Evolutionary conservation across 371 early-diverging fungal species (phyloP).

Genomic region (Paramicrosporidium saccamoebae): DNA sequence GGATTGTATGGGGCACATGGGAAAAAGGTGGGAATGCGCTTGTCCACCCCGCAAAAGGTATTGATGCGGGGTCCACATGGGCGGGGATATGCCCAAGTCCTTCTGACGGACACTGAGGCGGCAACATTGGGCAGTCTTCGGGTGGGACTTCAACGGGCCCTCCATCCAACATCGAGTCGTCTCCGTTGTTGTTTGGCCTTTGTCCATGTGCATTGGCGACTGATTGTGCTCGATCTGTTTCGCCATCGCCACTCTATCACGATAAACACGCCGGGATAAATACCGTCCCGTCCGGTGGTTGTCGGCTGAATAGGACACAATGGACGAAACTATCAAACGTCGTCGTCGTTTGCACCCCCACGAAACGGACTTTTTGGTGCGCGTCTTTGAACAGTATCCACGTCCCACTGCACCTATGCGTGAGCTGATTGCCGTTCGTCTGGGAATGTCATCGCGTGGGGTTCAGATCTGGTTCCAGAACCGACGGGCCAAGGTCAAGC

Average conservation of each 20-base stretch:
- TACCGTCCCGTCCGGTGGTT: too few species aligned
- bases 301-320: too few species aligned
- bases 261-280: too few species aligned
- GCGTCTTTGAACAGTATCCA: conserved; percentile 7
- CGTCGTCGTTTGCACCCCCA: conserved; percentile 8
- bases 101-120: conserved; percentile 8
- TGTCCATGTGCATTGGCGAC: too few species aligned
- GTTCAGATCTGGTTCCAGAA: conserved; percentile 95
- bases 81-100: conserved; percentile 47
- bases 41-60: conserved; percentile 21
- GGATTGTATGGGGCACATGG: conserved; percentile 25
- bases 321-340: conserved; percentile 5
- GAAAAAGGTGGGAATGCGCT: conserved; percentile 8
- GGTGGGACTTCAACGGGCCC: too few species aligned
- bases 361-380: conserved; percentile 6
- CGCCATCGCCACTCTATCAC: too few species aligned
- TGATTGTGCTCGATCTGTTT: too few species aligned
- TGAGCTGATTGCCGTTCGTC: conserved; percentile 21
- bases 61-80: conserved; percentile 57
- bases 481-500: conserved; percentile 37
- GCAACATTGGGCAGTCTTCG: too few species aligned
- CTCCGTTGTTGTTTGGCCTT: too few species aligned
- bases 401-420: conserved; percentile 36
- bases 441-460: conserved; percentile 45
- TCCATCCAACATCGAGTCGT: too few species aligned